These are phyloP conservation scores for Aureobasidium sp. DNA, from an alignment of 2,329 filamentous ascomycete species.

Conservation along the genomic window DNA sequence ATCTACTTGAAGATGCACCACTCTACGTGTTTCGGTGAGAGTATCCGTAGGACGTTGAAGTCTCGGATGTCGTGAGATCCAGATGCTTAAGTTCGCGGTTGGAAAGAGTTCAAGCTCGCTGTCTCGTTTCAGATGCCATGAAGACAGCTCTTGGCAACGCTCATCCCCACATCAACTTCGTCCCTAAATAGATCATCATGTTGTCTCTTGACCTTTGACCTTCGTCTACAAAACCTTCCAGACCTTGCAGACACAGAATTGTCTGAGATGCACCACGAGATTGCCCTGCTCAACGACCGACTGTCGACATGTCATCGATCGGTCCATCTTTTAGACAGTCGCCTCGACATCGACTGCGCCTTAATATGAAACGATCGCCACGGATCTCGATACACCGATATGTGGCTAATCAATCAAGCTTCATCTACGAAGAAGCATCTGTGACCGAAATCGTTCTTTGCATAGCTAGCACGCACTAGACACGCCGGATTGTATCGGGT, in stretches of 20 bases:
- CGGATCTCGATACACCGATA: not conserved
- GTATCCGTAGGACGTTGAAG: not conserved
- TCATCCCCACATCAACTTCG: not conserved
- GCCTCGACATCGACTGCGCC: not conserved
- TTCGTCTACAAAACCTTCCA: not conserved
- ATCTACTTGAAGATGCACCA: not conserved
- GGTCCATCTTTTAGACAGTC: not conserved
- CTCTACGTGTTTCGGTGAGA: not conserved
- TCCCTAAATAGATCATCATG: not conserved
- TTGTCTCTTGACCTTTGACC: not conserved
- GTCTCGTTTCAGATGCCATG: not conserved
- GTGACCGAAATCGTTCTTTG: not conserved
- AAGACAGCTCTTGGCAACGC: conserved; percentile 3
- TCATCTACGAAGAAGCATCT: not conserved
- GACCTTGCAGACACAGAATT: not conserved
- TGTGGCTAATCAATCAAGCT: not conserved
- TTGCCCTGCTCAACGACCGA: not conserved
- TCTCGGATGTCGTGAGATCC: not conserved
- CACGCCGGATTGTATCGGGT: not conserved
- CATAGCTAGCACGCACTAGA: not conserved
- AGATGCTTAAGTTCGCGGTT: not conserved
- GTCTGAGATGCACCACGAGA: not conserved
- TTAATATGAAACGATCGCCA: not conserved
- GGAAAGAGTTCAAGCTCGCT: not conserved
- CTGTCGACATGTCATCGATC: not conserved